These are phyloP conservation scores for Chlorella ohadii DNA, from an alignment of 139 green algal species.

Conservation along the genomic window DNA sequence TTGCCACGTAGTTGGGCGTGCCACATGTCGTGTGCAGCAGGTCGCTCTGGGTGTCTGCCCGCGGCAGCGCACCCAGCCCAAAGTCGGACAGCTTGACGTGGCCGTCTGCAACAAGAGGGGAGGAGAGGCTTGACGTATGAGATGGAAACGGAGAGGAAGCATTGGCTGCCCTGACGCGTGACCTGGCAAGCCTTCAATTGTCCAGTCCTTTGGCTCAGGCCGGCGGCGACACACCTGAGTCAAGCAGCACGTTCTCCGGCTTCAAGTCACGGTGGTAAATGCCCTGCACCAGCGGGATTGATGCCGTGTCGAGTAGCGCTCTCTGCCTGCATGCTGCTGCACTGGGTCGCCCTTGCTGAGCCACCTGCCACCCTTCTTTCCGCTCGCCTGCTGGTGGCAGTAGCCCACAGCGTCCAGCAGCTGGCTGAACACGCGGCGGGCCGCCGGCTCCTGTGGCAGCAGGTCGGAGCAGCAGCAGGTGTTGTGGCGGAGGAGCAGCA, in stretches of 20 bases:
- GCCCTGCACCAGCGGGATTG: no score
- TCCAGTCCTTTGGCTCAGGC: no score
- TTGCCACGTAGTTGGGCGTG: slow-evolving; percentile 82
- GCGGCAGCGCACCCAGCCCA: slow-evolving; percentile 57
- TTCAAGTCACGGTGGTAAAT: slow-evolving; percentile 75
- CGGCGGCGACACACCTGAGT: background rate
- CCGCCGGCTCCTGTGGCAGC: slow-evolving; percentile 54
- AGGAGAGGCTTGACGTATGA: no score
- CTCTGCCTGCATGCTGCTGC: no score
- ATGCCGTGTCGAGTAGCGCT: no score
- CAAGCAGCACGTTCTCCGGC: slow-evolving; percentile 72
- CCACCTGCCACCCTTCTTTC: no score
- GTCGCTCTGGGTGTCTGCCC: background rate
- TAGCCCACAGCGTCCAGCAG: slow-evolving; percentile 72
- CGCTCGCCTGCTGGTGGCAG: slow-evolving; percentile 62
- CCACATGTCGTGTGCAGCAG: slow-evolving; percentile 73
- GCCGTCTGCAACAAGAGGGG: slow-evolving; percentile 18
- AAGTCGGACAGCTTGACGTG: slow-evolving; percentile 71
- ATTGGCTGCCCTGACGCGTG: no score
- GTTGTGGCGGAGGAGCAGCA: no score
- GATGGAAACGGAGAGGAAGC: no score
- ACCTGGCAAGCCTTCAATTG: no score
- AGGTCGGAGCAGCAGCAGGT: no score
- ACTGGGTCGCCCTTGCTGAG: no score
- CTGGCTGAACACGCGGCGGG: slow-evolving; percentile 67